Evolutionary conservation across 2,329 filamentous ascomycete species (phyloP).

Genomic region (Calonectria pseudoturangicola): DNA sequence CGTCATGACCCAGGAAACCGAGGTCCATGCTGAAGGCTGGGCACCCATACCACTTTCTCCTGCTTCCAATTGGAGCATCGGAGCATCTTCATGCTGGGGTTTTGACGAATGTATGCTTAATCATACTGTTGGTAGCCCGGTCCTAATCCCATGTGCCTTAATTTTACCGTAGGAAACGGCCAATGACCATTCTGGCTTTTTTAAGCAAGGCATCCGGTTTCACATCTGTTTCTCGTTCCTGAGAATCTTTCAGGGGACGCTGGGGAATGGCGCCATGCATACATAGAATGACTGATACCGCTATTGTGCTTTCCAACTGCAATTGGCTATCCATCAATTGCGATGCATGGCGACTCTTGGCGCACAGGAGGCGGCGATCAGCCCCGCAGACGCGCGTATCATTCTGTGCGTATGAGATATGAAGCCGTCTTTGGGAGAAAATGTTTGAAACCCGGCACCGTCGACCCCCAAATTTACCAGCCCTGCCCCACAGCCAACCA

Average conservation of each 20-base stretch:
- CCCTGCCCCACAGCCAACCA: not conserved
- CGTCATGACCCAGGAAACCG: not conserved
- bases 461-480: not conserved
- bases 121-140: not conserved
- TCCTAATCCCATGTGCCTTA: not conserved
- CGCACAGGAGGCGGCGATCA: not conserved
- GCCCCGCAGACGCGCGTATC: conserved; percentile 1
- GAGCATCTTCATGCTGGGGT: not conserved
- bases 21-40: not conserved
- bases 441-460: not conserved
- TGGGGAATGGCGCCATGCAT: not conserved
- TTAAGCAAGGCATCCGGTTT: not conserved
- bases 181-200: not conserved
- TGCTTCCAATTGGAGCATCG: not conserved
- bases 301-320: not conserved
- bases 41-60: not conserved
- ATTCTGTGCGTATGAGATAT: not conserved
- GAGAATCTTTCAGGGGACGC: not conserved
- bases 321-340: not conserved
- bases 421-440: not conserved
- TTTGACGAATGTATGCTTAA: not conserved
- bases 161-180: not conserved
- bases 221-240: not conserved
- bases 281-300: not conserved
- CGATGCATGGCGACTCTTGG: not conserved